A percentile compares a stretch with the other conserved stretches of the same genome.
These are phyloP conservation scores for Sergeia podlipaevii DNA, from an alignment of 208 protist genomes.

Conservation along the genomic window DNA sequence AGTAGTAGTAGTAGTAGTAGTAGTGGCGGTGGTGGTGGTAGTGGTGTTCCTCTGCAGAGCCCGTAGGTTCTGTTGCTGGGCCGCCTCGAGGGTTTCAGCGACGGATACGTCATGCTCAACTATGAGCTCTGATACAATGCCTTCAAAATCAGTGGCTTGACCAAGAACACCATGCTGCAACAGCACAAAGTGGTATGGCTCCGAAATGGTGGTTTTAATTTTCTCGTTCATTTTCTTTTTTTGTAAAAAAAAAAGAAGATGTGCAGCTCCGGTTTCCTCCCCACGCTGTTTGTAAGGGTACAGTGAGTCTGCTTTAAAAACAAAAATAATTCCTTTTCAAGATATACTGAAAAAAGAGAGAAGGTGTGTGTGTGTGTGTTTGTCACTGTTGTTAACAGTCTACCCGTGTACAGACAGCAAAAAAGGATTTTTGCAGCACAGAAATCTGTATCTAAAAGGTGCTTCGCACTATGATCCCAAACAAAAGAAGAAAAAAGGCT, in stretches of 20 bases:
- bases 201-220: conserved; percentile 16
- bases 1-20: too few species aligned
- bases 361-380: too few species aligned
- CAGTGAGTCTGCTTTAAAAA: too few species aligned
- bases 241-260: background rate
- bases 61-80: background rate
- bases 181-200: conserved; percentile 59
- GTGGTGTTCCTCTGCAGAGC: too few species aligned
- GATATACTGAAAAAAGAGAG: conserved; percentile 6
- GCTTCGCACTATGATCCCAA: background rate
- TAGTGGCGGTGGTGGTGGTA: too few species aligned
- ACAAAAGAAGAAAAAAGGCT: background rate
- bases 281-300: too few species aligned
- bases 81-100: conserved; percentile 13
- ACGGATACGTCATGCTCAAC: conserved; percentile 26
- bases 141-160: conserved; percentile 38
- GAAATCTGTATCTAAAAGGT: background rate
- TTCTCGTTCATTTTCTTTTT: background rate
- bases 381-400: too few species aligned
- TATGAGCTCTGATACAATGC: conserved; percentile 24
- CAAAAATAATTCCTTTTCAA: too few species aligned
- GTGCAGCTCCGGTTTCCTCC: too few species aligned
- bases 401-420: too few species aligned
- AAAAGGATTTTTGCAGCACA: too few species aligned
- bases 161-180: conserved; percentile 66